Evolutionary conservation across 2,329 filamentous ascomycete species (phyloP), one percentile per base, ranked within the genome.

Genomic region (Sporothrix euskadiensis): DNA sequence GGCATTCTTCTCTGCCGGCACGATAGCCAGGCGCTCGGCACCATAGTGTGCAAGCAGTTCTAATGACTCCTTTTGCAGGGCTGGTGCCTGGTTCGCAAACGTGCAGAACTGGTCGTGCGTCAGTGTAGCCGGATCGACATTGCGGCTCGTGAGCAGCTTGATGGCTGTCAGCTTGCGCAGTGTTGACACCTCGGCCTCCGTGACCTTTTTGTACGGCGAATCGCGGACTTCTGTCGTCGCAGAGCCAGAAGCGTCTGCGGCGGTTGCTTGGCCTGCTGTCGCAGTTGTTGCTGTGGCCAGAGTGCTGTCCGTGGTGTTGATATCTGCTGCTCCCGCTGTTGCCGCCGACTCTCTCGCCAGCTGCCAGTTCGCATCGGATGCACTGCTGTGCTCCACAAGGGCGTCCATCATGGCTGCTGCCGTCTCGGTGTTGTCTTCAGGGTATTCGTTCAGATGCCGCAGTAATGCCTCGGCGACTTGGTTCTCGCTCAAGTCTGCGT

Each of bases 11-110:
- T 80, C 80, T 3, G 87, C 87, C 71, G 88, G 87, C 5, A 90
- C 85, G 68, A 90, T 89, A 12, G 86, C 83, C 32, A 90, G 79
- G 16, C 85, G 81, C 77, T 89, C 87, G 7, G 88, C 87, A 26
- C 88, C 88, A 72, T 89, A 89, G 76, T 84, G 85, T 0, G 84
- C 83, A 12, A 89, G 81, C 87, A 90, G 87, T 1, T 81, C 83
- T 16, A 90, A 79, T 0, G 88, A 89, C 71, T 87, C 83, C 71
- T 81, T 80, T 75, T 89, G 88, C 6, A 89, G 79, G 3, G 85
- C 83, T 0, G 87, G 87, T 0, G 87, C 84, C 79, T 90, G 88
- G 72, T 90, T 89, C 9, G 87, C 83, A 76, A 90, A 88, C 19
- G 89, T 89, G 76, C 81, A 85, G 74, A 89, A 88, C 77, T 89